These are phyloP conservation scores for Claviceps digitariae DNA, from an alignment of 2,329 filamentous ascomycete species.

Conservation along the genomic window DNA sequence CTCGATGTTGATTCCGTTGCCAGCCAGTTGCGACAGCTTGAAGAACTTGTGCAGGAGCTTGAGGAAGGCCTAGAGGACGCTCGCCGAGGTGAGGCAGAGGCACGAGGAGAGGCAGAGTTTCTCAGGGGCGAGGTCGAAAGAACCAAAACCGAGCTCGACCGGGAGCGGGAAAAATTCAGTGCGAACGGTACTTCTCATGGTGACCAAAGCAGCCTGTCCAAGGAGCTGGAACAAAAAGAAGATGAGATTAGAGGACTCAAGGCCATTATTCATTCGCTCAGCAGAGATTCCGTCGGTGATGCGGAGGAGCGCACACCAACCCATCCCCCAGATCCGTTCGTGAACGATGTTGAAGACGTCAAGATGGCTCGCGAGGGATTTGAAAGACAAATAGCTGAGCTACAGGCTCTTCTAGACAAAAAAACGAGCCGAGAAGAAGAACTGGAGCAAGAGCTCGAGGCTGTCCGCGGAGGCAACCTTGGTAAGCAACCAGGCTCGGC, in stretches of 20 bases:
- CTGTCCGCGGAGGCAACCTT: slow-evolving; percentile 34
- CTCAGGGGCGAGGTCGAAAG: slow-evolving; percentile 87
- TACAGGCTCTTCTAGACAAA: slow-evolving; percentile 57
- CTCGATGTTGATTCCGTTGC: slow-evolving; percentile 89
- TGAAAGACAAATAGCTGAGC: slow-evolving; percentile 67
- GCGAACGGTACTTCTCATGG: slow-evolving; percentile 22
- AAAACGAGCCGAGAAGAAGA: slow-evolving; percentile 70
- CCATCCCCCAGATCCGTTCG: slow-evolving; percentile 21
- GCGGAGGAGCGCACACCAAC: slow-evolving; percentile 19
- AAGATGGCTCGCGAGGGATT: slow-evolving; percentile 44
- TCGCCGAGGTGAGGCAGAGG: slow-evolving; percentile 84
- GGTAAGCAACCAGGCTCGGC: slow-evolving; percentile 16
- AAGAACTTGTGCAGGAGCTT: slow-evolving; percentile 90
- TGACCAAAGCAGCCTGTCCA: slow-evolving; percentile 38
- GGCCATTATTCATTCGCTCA: slow-evolving; percentile 93
- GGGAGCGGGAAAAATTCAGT: slow-evolving; percentile 69
- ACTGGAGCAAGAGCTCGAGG: slow-evolving; percentile 67
- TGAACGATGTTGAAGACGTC: slow-evolving; percentile 13
- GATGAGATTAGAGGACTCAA: slow-evolving; percentile 96
- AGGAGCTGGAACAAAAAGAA: slow-evolving; percentile 84
- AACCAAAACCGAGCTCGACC: slow-evolving; percentile 71
- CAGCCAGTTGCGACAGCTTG: slow-evolving; percentile 81
- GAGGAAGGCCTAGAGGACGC: slow-evolving; percentile 96
- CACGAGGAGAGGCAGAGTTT: slow-evolving; percentile 90
- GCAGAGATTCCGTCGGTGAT: slow-evolving; percentile 52